Evolutionary conservation across 2,329 filamentous ascomycete genomes (phyloP).

Genomic region (Ceratocystis cacaofunesta): DNA sequence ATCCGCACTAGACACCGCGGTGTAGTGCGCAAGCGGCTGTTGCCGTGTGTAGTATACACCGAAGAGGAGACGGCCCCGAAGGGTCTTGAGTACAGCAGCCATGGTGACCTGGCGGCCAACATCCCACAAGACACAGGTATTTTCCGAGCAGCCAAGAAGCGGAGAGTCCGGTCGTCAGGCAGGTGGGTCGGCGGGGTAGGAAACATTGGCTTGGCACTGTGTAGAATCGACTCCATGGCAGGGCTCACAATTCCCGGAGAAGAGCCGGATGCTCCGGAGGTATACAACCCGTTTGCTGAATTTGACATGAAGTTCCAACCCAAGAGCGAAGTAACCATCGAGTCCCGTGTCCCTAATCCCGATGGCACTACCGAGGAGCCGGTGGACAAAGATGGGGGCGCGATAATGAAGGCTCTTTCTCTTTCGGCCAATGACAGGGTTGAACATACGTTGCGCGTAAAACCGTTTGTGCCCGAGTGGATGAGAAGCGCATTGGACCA

Average conservation of each 20-base stretch:
- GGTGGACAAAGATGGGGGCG: neutral
- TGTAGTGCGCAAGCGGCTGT: constrained; percentile 76
- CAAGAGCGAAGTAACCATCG: neutral
- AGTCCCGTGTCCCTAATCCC: neutral
- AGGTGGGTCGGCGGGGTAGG: constrained; percentile 68
- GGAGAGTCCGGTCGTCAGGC: constrained; percentile 48
- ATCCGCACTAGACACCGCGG: constrained; percentile 91
- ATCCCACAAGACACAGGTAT: constrained; percentile 36
- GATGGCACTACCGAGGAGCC: neutral
- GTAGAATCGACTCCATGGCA: constrained; percentile 82
- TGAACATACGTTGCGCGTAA: constrained; percentile 36
- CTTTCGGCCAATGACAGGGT: constrained; percentile 19
- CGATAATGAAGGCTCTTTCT: constrained; percentile 15
- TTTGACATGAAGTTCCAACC: constrained; percentile 37
- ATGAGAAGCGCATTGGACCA: constrained; percentile 30
- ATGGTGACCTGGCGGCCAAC: constrained; percentile 23
- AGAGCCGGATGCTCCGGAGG: constrained; percentile 43
- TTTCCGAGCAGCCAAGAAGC: constrained; percentile 32
- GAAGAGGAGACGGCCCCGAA: constrained; percentile 23
- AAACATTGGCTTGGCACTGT: constrained; percentile 75
- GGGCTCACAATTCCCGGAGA: constrained; percentile 53
- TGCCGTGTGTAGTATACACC: constrained; percentile 63
- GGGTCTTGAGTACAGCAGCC: constrained; percentile 34
- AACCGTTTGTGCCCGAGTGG: constrained; percentile 79
- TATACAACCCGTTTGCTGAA: constrained; percentile 45